phyloP scores from a whole-genome alignment of 2,329 filamentous ascomycete species.

The Cercospora zeae-maydis region DNA sequence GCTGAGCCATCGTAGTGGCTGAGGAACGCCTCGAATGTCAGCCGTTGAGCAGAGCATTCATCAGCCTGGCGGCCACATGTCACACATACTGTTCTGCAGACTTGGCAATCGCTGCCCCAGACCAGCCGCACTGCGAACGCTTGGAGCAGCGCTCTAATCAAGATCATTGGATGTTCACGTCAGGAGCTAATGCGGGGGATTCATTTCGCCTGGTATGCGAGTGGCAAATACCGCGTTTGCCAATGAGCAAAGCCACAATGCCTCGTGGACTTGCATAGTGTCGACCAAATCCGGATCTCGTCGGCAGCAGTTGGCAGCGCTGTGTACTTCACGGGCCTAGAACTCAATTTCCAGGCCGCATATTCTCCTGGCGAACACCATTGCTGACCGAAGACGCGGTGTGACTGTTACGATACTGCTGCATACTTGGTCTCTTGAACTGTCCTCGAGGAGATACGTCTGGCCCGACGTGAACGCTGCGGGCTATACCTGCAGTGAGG shows the following conservation, averaged over 20 bases:
- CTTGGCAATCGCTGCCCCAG: slow-evolving; percentile 1
- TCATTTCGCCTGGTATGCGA: slow-evolving; percentile 5
- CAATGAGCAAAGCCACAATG: slow-evolving; percentile 1
- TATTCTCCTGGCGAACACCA: slow-evolving; percentile 3
- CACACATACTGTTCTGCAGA: slow-evolving; percentile 7
- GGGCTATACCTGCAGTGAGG: slow-evolving; percentile 23
- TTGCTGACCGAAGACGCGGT: neutral
- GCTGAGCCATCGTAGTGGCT: slow-evolving; percentile 4
- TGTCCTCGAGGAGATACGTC: slow-evolving; percentile 1
- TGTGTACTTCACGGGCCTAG: neutral
- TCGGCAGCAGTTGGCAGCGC: neutral
- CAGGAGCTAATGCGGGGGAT: neutral
- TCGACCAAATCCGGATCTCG: neutral
- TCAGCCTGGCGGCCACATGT: slow-evolving; percentile 5
- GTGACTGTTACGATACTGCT: neutral
- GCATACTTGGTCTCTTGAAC: neutral
- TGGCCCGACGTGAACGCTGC: slow-evolving; percentile 17
- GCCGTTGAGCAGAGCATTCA: slow-evolving; percentile 1
- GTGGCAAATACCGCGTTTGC: neutral
- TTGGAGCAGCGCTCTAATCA: neutral
- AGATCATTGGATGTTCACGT: neutral
- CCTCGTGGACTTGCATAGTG: neutral
- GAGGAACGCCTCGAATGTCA: neutral
- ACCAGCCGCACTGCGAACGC: neutral
- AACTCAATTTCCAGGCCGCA: neutral